phyloP scores from a whole-genome alignment of 2,329 filamentous ascomycete species.

The Cladosporium sp. region DNA sequence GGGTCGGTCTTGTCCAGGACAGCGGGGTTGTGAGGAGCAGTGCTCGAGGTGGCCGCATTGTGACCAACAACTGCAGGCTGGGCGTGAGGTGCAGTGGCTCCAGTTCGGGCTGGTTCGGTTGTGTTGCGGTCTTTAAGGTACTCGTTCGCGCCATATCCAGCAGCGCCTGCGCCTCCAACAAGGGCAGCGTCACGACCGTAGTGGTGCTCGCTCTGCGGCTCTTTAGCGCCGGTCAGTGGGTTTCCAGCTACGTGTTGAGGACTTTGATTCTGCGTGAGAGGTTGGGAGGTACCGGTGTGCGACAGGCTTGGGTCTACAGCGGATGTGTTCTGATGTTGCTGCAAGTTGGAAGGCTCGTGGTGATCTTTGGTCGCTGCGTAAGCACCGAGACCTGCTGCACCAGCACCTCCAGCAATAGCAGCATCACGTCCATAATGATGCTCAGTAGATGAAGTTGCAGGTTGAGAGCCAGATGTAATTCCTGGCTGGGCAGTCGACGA shows the following conservation, averaged over 20 bases:
- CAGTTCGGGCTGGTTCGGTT: neutral
- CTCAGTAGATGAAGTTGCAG: slow-evolving; percentile 5
- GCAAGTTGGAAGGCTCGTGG: neutral
- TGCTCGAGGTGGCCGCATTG: slow-evolving; percentile 8
- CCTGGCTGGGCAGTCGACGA: neutral
- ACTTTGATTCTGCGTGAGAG: neutral
- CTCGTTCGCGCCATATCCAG: slow-evolving; percentile 17
- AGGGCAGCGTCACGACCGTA: slow-evolving; percentile 27
- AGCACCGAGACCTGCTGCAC: slow-evolving; percentile 19
- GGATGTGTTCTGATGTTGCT: neutral
- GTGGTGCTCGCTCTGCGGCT: slow-evolving; percentile 5
- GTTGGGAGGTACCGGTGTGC: neutral
- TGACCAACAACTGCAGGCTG: slow-evolving; percentile 17
- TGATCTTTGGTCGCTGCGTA: slow-evolving; percentile 18
- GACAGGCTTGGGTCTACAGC: neutral
- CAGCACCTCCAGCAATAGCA: slow-evolving; percentile 30
- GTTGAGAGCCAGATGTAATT: neutral
- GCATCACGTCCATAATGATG: slow-evolving; percentile 32
- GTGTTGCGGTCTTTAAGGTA: neutral
- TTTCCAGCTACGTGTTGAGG: neutral
- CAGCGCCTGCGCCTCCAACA: slow-evolving; percentile 25
- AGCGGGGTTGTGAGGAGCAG: neutral
- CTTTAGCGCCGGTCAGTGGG: neutral
- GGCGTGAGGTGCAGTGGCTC: neutral
- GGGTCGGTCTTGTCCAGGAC: neutral